A percentile compares a stretch with the other conserved stretches of the same genome.
These are phyloP conservation scores for Mycena belliarum DNA, from an alignment of 768 basidiomycete species.

Conservation along the genomic window DNA sequence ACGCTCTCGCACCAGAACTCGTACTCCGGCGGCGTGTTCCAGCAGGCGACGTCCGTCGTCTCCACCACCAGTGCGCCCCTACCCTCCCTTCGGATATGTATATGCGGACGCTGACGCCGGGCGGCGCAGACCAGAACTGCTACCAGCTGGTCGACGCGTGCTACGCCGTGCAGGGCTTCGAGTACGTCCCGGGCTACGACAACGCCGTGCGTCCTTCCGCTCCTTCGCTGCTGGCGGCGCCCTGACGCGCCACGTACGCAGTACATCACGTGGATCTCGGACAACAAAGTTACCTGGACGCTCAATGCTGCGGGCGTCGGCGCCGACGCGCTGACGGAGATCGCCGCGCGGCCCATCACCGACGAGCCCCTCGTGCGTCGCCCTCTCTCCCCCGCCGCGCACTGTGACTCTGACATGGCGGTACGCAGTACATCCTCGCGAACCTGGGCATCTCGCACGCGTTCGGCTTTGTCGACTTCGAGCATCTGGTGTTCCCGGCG, in stretches of 20 bases:
- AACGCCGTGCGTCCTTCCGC: conserved; percentile 46
- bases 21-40: conserved; percentile 67
- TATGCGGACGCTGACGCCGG: background rate
- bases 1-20: conserved; percentile 58
- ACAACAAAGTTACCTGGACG: conserved; percentile 73
- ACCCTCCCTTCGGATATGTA: background rate
- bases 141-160: conserved; percentile 64
- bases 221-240: background rate
- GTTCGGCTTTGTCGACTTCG: conserved; percentile 74
- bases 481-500: conserved; percentile 68
- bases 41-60: conserved; percentile 81
- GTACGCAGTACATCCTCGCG: conserved; percentile 71
- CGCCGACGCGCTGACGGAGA: conserved; percentile 57
- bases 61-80: conserved; percentile 40
- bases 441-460: conserved; percentile 83
- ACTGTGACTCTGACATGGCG: conserved; percentile 40
- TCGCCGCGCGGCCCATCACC: conserved; percentile 68
- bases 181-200: conserved; percentile 65
- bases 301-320: conserved; percentile 68
- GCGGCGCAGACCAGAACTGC: conserved; percentile 49
- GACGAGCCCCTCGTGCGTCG: conserved; percentile 86
- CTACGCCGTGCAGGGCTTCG: conserved; percentile 80
- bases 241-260: too few relatives aligned
- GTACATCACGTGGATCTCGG: conserved; percentile 87
- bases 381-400: background rate